A percentile compares a stretch with the other conserved stretches of the same genome.
phyloP scores from a whole-genome alignment of 208 protist species.

The Leishmania lainsoni region DNA sequence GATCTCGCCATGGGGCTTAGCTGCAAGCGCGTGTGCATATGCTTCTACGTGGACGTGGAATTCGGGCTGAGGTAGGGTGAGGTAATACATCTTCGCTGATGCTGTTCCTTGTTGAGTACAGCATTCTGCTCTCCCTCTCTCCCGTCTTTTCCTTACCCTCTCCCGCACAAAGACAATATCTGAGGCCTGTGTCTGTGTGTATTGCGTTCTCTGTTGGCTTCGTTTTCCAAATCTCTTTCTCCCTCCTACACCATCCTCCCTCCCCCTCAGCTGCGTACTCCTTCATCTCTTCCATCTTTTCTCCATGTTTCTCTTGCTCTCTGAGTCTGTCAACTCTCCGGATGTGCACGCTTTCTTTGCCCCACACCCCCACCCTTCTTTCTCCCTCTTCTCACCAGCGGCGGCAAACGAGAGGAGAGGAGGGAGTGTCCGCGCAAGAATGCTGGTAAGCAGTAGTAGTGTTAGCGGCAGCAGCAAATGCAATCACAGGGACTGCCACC shows the following conservation, averaged over 20 bases:
- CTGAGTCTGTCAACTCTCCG: neutral
- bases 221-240: neutral
- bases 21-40: neutral
- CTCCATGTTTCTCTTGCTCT: neutral
- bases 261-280: neutral
- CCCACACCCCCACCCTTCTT: neutral
- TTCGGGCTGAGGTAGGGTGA: neutral
- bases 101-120: neutral
- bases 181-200: neutral
- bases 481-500: neutral
- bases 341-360: neutral
- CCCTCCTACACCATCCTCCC: neutral
- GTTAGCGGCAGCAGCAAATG: neutral
- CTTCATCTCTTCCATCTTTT: neutral
- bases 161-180: neutral
- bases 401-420: neutral
- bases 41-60: neutral
- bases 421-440: neutral
- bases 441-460: neutral
- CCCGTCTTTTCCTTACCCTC: neutral
- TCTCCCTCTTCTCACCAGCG: neutral
- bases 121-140: neutral
- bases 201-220: neutral
- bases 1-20: neutral
- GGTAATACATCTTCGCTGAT: neutral